Conservation (phyloP, 176 grass and related monocot genomes). For the Aegilops bicornis region DNA sequence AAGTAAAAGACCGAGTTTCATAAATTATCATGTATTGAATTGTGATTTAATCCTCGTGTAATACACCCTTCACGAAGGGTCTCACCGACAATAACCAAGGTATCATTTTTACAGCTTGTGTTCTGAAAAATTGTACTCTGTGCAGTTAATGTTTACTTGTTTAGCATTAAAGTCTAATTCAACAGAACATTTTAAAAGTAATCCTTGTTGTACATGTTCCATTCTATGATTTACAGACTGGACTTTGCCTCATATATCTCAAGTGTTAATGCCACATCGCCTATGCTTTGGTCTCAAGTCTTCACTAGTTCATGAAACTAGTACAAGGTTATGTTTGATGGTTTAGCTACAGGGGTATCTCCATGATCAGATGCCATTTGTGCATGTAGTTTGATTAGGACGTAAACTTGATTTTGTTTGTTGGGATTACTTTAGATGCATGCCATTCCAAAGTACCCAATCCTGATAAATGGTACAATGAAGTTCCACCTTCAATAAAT, state of each 20-base stretch:
- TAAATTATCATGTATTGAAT: constrained; percentile 13
- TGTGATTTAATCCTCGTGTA: constrained; percentile 50
- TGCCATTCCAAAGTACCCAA: not conserved
- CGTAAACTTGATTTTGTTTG: not conserved
- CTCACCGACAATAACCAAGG: constrained; percentile 93
- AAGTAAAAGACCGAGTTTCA: constrained; percentile 49
- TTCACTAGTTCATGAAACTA: not conserved
- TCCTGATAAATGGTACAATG: not conserved
- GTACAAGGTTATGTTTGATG: not conserved
- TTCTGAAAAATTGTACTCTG: constrained; percentile 17
- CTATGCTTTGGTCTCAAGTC: not conserved
- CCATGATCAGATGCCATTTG: not conserved
- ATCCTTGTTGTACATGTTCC: not conserved
- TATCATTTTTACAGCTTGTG: constrained; percentile 36
- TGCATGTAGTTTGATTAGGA: constrained; percentile 4
- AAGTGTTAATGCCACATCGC: not conserved
- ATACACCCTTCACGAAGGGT: constrained; percentile 93
- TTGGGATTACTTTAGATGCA: not conserved
- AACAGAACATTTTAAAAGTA: not conserved
- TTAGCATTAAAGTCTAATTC: constrained; percentile 19
- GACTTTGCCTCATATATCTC: constrained; percentile 2
- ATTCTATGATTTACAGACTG: not conserved
- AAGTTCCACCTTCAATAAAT: not conserved
- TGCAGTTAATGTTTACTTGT: not conserved
- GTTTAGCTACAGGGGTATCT: constrained; percentile 19